These are phyloP conservation scores for Aegilops speltoides DNA, from an alignment of 176 grass and related monocot genomes.

Conservation along the genomic window DNA sequence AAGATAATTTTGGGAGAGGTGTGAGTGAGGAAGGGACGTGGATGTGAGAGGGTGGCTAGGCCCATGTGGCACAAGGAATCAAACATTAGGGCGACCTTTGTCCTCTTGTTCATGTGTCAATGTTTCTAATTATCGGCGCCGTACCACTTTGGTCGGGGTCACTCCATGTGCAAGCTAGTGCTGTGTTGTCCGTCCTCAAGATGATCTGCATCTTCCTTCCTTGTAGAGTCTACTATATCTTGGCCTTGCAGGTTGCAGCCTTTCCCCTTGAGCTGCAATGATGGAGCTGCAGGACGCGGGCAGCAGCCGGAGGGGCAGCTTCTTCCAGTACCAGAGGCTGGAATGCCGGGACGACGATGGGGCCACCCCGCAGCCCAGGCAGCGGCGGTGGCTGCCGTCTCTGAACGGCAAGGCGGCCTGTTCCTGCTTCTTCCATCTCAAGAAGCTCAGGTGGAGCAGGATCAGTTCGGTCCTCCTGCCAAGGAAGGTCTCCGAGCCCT, in stretches of 20 bases:
- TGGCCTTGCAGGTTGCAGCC: constrained; percentile 37
- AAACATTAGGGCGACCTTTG: constrained; percentile 40
- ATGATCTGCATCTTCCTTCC: constrained; percentile 31
- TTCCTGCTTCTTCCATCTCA: constrained; percentile 22
- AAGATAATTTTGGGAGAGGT: background rate
- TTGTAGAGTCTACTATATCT: constrained; percentile 42
- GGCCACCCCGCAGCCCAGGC: background rate
- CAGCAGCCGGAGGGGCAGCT: background rate
- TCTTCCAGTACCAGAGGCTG: constrained; percentile 50
- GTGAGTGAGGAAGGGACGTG: constrained; percentile 31
- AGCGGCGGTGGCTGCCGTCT: constrained; percentile 22
- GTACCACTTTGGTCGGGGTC: constrained; percentile 29
- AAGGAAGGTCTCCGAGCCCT: constrained; percentile 27
- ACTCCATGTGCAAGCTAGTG: constrained; percentile 54
- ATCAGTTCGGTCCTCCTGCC: constrained; percentile 35
- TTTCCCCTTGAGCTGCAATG: constrained; percentile 33
- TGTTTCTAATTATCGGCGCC: constrained; percentile 35
- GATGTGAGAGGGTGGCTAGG: constrained; percentile 47
- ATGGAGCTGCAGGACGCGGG: constrained; percentile 47
- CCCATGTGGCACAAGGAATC: constrained; percentile 61
- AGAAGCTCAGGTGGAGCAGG: constrained; percentile 44
- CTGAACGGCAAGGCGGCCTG: constrained; percentile 15
- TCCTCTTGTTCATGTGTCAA: constrained; percentile 48
- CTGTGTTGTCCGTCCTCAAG: background rate
- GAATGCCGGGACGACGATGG: constrained; percentile 10